Evolutionary conservation across 345 rosid species (phyloP), one percentile per base, ranked within the genome.

Genomic region (Trapa incisa): DNA sequence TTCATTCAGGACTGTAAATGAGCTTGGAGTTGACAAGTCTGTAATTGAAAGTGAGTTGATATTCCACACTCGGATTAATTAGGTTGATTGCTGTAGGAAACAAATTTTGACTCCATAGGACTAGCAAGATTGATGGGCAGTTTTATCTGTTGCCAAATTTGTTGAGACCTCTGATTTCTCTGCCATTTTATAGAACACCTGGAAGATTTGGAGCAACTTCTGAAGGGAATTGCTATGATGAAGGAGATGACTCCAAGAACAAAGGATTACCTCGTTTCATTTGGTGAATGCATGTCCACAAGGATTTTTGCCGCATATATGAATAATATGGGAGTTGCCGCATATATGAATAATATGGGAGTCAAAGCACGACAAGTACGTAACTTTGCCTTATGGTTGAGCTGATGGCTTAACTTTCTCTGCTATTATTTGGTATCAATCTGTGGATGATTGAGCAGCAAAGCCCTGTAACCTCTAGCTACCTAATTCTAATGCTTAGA

Each of bases 221-320:
- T 94, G 70, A 94, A 89, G 77, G 97, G 97, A 71, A 85, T 94
- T 72, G 96, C 99, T 52, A 85, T 89, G 96, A 86, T 91, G 97
- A 94, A 89, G 76, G 99, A 94, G 73, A 75, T 94, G 70, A 94
- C 99, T 72, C 86, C 78, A 69, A 82, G 96, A 36, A 87, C 96
- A 9, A 85, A 69, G 77, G 97, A 91, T 75, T 89, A 91, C 75
- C 73, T 94, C 35, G 99, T 91, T 81, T 94, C 99, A 42, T 94
- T 94, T 80, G 99, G 99, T 70, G 99, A 94, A 79, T 91, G 99
- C 78, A 72, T 94, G 93, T 91, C 96, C 50, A 94, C 99, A 0
- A 89, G 99, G 82, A 82, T 94, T 75, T 94, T 94, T 70, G 96
- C 99, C 0, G 96, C 97, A 63, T 89, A 91, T 77, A 79, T 94